phyloP scores from a whole-genome alignment of 352 stramenopile genomes.

The Phytophthora boehmeriae region DNA sequence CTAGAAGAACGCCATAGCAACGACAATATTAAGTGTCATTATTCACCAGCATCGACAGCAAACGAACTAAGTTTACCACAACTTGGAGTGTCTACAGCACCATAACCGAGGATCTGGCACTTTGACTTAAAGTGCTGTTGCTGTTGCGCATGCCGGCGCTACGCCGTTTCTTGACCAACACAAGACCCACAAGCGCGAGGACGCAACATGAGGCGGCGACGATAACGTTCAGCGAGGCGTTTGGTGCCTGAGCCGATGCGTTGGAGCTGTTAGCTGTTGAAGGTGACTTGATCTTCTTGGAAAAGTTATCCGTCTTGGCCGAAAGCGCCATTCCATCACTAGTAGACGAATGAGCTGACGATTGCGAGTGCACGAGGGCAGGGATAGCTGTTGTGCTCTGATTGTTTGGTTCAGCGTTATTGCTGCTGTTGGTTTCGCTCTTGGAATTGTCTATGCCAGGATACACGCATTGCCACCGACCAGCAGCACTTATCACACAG shows the following conservation, averaged over 20 bases:
- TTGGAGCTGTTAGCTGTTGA: background rate
- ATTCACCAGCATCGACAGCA: background rate
- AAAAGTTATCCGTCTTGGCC: background rate
- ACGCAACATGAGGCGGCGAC: slow-evolving; percentile 31
- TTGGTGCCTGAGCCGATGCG: slow-evolving; percentile 16
- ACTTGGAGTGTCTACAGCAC: slow-evolving; percentile 11
- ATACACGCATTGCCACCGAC: slow-evolving; percentile 47
- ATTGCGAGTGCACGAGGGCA: background rate
- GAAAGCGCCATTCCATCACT: slow-evolving; percentile 14
- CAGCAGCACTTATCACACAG: slow-evolving; percentile 34
- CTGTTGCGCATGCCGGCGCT: slow-evolving; percentile 1
- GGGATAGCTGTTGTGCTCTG: background rate
- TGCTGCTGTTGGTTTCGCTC: background rate
- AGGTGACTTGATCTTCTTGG: background rate
- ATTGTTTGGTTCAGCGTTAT: background rate
- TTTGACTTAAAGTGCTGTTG: slow-evolving; percentile 10
- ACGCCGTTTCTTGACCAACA: slow-evolving; percentile 33
- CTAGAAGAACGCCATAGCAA: too few relatives aligned
- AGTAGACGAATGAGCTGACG: background rate
- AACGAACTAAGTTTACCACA: background rate
- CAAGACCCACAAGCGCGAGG: slow-evolving; percentile 29
- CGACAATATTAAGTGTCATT: too few relatives aligned
- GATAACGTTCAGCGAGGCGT: slow-evolving; percentile 23
- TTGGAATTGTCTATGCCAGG: background rate
- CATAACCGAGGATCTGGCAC: slow-evolving; percentile 20